Conservation (phyloP, 306 rosid genomes). For the Sophora flavescens region DNA sequence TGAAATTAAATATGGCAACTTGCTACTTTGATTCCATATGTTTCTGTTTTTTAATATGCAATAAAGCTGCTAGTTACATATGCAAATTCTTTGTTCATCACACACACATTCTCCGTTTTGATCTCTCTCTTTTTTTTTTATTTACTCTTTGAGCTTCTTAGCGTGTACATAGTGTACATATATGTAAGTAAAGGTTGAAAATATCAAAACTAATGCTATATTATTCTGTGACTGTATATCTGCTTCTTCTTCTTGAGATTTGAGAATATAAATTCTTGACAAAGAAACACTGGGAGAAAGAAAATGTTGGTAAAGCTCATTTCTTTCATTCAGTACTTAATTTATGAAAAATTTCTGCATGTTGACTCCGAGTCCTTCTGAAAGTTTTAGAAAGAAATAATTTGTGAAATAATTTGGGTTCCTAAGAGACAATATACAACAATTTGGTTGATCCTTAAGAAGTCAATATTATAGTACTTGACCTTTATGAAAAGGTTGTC, state of each 20-base stretch:
- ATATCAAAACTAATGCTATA: constrained; percentile 19
- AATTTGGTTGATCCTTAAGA: background rate
- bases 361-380: background rate
- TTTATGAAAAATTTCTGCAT: background rate
- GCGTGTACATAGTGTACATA: background rate
- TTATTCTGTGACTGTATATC: constrained; percentile 11
- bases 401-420: background rate
- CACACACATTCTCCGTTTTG: background rate
- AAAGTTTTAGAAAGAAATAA: background rate
- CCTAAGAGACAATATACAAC: background rate
- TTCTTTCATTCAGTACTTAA: background rate
- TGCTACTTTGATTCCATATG: constrained; percentile 19
- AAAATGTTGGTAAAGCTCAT: background rate
- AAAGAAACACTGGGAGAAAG: background rate
- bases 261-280: constrained; percentile 6
- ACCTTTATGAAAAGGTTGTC: background rate
- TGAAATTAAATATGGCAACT: constrained; percentile 2
- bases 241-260: constrained; percentile 7
- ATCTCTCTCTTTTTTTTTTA: background rate
- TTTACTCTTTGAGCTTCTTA: background rate
- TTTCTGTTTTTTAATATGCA: background rate
- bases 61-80: constrained; percentile 3
- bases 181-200: background rate
- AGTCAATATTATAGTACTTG: background rate
- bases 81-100: constrained; percentile 14